These are phyloP conservation scores for Solanum piurae DNA, from an alignment of 257 asterid species.

Conservation along the genomic window DNA sequence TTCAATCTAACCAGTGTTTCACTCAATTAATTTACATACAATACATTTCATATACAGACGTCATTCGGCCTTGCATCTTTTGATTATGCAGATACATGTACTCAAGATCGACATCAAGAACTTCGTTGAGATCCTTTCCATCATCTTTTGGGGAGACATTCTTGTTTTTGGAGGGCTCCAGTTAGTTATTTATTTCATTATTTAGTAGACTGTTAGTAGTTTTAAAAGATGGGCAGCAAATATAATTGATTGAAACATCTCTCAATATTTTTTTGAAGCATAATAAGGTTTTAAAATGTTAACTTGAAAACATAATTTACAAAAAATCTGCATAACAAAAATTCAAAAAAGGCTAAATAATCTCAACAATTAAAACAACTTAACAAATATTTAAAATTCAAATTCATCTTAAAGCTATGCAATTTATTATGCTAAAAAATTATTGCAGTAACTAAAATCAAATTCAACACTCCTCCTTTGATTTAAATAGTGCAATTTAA, in stretches of 20 bases:
- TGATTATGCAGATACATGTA: too few species aligned
- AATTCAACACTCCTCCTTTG: neutral
- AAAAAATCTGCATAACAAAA: too few species aligned
- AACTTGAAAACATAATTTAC: neutral
- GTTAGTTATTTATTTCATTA: neutral
- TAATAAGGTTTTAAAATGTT: neutral
- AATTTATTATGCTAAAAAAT: neutral
- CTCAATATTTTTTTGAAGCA: neutral
- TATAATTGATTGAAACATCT: neutral
- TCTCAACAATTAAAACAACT: too few species aligned
- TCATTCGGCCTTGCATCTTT: too few species aligned
- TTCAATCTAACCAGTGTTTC: neutral
- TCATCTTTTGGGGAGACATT: neutral
- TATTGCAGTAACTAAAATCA: neutral
- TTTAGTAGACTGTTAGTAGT: neutral
- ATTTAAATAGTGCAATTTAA: too few species aligned
- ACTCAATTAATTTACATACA: too few species aligned
- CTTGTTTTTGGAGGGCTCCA: neutral
- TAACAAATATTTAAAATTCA: too few species aligned
- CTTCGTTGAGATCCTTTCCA: neutral
- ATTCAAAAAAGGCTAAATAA: too few species aligned
- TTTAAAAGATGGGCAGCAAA: neutral
- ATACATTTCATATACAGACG: too few species aligned
- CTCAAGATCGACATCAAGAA: neutral
- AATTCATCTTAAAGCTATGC: too few species aligned